Conservation (phyloP, 257 asterid genomes). For the Thymus quinquecostatus region DNA sequence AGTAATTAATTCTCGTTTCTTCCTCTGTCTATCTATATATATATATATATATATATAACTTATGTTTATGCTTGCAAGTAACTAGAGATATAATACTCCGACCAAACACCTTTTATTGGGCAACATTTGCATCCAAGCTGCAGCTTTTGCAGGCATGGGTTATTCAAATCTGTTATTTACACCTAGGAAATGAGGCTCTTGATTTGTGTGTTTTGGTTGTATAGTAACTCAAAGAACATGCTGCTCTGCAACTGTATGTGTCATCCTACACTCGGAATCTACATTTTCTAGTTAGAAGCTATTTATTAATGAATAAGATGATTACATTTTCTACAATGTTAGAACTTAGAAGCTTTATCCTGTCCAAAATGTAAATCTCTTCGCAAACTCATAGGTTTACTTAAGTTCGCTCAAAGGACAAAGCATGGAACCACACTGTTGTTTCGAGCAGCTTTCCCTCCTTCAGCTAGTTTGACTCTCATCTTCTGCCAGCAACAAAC, state of each 20-base stretch:
- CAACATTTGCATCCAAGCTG: constrained; percentile 13
- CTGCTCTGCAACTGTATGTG: constrained; percentile 4
- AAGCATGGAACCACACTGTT: constrained; percentile 13
- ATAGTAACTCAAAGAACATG: not conserved
- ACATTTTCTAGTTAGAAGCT: constrained; percentile 18
- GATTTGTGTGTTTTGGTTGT: constrained; percentile 17
- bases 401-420: constrained; percentile 12
- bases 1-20: constrained; percentile 22
- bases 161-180: constrained; percentile 16
- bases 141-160: constrained; percentile 16
- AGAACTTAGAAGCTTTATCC: constrained; percentile 14
- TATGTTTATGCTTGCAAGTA: constrained; percentile 28
- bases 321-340: constrained; percentile 24
- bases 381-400: constrained; percentile 21
- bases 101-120: constrained; percentile 13
- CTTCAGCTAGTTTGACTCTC: constrained; percentile 2
- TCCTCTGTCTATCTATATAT: not conserved
- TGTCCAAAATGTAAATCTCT: constrained; percentile 33
- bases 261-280: constrained; percentile 26
- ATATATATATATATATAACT: constrained; percentile 24
- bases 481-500: constrained; percentile 16
- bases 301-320: constrained; percentile 14
- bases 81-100: constrained; percentile 19
- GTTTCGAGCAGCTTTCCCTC: constrained; percentile 25
- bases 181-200: constrained; percentile 2